These are phyloP conservation scores for Rubroshorea leprosula DNA, from an alignment of 345 rosid genomes.

Conservation along the genomic window DNA sequence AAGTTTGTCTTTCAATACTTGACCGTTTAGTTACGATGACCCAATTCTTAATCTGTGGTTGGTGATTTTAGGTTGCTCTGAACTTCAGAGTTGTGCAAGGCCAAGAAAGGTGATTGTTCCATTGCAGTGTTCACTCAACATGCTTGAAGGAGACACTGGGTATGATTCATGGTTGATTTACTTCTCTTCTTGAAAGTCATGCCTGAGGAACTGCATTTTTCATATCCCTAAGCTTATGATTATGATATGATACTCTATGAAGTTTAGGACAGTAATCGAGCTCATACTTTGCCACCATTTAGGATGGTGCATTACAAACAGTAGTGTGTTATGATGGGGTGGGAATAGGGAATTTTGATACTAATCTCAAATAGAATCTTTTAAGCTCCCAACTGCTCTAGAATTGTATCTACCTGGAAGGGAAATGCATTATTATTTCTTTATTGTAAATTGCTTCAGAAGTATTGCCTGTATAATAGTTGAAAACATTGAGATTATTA, in stretches of 20 bases:
- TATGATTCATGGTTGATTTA: conserved; percentile 22
- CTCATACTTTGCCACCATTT: too few relatives aligned
- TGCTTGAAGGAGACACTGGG: conserved; percentile 96
- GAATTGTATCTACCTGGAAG: background rate
- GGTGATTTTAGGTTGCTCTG: conserved; percentile 31
- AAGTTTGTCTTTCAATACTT: conserved; percentile 2
- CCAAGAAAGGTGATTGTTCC: conserved; percentile 50
- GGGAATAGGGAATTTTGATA: background rate
- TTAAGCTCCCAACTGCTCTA: background rate
- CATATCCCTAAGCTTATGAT: too few relatives aligned
- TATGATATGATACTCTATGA: background rate
- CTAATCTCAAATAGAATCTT: background rate
- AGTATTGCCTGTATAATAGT: too few relatives aligned
- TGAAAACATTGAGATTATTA: too few relatives aligned
- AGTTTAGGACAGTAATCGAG: background rate
- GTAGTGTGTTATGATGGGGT: background rate
- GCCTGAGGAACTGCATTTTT: background rate
- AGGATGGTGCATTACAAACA: background rate
- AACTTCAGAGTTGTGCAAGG: conserved; percentile 34
- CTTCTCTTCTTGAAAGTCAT: background rate
- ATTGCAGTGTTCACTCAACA: conserved; percentile 67
- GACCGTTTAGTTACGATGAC: background rate
- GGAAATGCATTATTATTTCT: background rate
- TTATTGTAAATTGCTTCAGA: background rate
- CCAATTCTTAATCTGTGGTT: conserved; percentile 10